A percentile compares a stretch with the other conserved stretches of the same genome.
Evolutionary conservation across 352 stramenopile genomes (phyloP).

Genomic region (Globisporangium canariense): DNA sequence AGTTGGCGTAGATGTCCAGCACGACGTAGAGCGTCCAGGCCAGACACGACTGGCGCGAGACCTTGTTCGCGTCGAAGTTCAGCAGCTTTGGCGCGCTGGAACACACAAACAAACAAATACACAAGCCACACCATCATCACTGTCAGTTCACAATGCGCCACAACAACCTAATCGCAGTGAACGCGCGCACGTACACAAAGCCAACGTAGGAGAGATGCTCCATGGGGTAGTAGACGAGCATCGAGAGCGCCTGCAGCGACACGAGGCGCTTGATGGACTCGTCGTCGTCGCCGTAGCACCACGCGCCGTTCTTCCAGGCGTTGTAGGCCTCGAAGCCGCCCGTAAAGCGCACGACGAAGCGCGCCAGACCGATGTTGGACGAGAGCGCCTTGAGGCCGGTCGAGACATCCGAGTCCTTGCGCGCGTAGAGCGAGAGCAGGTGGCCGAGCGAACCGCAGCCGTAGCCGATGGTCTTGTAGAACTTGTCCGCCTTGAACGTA

Average conservation of each 20-base stretch:
- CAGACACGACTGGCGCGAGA: constrained; percentile 68
- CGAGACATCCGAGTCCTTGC: constrained; percentile 48
- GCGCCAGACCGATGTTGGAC: constrained; percentile 72
- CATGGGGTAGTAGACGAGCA: constrained; percentile 85
- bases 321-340: constrained; percentile 69
- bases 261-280: constrained; percentile 56
- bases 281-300: constrained; percentile 74
- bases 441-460: constrained; percentile 51
- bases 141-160: background rate
- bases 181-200: constrained; percentile 58
- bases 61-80: constrained; percentile 64
- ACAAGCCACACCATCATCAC: constrained; percentile 9
- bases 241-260: constrained; percentile 67
- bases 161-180: background rate
- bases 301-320: constrained; percentile 73
- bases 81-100: constrained; percentile 69
- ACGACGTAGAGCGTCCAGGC: constrained; percentile 74
- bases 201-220: constrained; percentile 82
- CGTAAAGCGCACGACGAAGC: constrained; percentile 79
- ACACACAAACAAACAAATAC: background rate
- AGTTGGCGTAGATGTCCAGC: constrained; percentile 76
- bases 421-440: constrained; percentile 44
- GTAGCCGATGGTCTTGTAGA: constrained; percentile 84
- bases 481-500: constrained; percentile 71
- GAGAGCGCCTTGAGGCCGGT: constrained; percentile 59